phyloP scores from a whole-genome alignment of 1,139 yeast species.

The Blastobotrys persicus region DNA sequence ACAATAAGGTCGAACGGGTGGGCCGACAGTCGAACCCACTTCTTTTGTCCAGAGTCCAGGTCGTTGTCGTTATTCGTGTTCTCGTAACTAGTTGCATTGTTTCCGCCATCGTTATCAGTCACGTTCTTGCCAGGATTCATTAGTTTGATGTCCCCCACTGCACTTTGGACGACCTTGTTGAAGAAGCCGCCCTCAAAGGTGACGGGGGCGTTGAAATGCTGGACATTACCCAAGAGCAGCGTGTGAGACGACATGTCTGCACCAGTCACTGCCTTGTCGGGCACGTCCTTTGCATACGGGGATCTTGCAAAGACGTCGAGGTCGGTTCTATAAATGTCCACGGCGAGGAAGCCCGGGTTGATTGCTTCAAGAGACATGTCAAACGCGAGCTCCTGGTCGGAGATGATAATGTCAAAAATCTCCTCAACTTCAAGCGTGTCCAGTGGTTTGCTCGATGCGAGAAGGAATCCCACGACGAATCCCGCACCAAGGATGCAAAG shows the following conservation, averaged over 20 bases:
- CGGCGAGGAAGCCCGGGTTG: conserved; percentile 80
- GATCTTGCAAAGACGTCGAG: conserved; percentile 87
- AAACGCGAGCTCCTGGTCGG: conserved; percentile 82
- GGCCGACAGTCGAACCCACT: conserved; percentile 74
- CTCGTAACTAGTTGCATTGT: conserved; percentile 8
- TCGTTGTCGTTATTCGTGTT: conserved; percentile 18
- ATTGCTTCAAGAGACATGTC: conserved; percentile 74
- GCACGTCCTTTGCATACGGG: conserved; percentile 44
- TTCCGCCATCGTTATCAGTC: conserved; percentile 42
- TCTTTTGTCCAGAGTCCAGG: conserved; percentile 42
- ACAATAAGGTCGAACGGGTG: conserved; percentile 85
- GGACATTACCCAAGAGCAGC: conserved; percentile 70
- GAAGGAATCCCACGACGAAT: conserved; percentile 74
- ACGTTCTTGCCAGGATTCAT: conserved; percentile 70
- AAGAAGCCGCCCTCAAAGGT: conserved; percentile 77
- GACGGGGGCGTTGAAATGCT: conserved; percentile 66
- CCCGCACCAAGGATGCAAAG: conserved; percentile 48
- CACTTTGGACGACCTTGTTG: conserved; percentile 51
- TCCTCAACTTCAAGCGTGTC: conserved; percentile 59
- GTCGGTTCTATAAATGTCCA: conserved; percentile 64
- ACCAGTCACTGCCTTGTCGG: conserved; percentile 15
- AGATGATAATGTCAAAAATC: conserved; percentile 69
- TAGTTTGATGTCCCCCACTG: conserved; percentile 69
- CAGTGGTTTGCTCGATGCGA: conserved; percentile 86
- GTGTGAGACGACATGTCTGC: conserved; percentile 45